Percentiles rank a stretch among this genome's conserved stretches.
Evolutionary conservation across 257 asterid species (phyloP).

Genomic region (Penstemon newberryi): DNA sequence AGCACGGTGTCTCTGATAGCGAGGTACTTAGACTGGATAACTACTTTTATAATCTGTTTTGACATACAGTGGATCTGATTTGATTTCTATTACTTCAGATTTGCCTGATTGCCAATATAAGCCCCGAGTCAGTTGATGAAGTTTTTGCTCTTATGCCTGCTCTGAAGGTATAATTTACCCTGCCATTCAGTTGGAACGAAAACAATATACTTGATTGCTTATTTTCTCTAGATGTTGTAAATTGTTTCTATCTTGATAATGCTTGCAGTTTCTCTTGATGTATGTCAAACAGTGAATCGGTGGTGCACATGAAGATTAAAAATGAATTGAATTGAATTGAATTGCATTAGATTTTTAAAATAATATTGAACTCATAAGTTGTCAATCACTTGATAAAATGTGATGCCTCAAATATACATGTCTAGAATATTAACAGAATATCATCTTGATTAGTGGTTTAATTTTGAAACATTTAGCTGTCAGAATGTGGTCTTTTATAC

Average conservation of each 20-base stretch:
- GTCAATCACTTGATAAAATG: no score
- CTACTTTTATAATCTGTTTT: constrained; percentile 23
- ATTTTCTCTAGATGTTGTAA: constrained; percentile 18
- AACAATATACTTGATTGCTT: constrained; percentile 14
- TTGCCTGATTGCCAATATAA: constrained; percentile 72
- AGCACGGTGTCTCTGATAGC: constrained; percentile 67
- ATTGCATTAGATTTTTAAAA: not conserved
- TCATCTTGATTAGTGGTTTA: no score
- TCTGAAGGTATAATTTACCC: constrained; percentile 56
- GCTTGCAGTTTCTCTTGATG: constrained; percentile 10
- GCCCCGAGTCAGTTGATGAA: constrained; percentile 82
- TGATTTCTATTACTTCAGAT: constrained; percentile 48
- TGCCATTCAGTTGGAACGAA: constrained; percentile 20
- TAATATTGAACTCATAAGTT: no score
- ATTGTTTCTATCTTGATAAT: constrained; percentile 14
- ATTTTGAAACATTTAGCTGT: no score
- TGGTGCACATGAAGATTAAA: not conserved
- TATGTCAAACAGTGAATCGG: not conserved
- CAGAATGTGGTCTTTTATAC: not conserved
- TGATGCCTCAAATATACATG: no score
- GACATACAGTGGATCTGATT: constrained; percentile 23
- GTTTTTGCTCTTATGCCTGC: constrained; percentile 79
- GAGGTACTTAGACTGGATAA: constrained; percentile 58
- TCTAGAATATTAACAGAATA: no score
- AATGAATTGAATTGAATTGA: not conserved